Base-by-base conservation (phyloP, 148 eudicot genomes). In the Silene conica region DNA sequence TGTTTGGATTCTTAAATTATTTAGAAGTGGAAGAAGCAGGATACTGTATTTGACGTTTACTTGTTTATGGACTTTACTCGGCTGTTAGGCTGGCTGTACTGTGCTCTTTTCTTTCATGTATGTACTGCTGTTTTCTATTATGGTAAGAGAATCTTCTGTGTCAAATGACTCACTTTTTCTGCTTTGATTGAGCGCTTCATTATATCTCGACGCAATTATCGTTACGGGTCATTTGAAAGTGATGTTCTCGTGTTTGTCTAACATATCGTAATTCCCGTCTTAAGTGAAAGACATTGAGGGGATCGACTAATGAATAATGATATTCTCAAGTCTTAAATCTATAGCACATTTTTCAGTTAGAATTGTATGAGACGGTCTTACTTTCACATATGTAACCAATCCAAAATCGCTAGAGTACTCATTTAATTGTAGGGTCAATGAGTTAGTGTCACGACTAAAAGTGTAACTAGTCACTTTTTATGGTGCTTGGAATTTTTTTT, bases 121-220 rank as follows among this genome's bases (percentile, higher is more conserved):
- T 48, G 14, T 48, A 28, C 72, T 69, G 58, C 52, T 69, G 58
- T 69, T 69, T 69, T 69, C 72, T 69, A 23, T 22, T 69, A 54
- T 69, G 55, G 41, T 13, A 14, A 22, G 60, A 69, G 72, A 69
- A 69, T 69, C 59, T 69, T 69, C 60, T 50, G 13, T 23, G 14
- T 7, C 18, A 52, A 69, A 23, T 46, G 9, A 26, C 16, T 15
- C 16, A 50, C 55, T 50, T 50, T 50, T 50, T 50, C 55, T 50
- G 16, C 15, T 50, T 15, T 15, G 55, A 50, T 38, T 38, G 8
- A 38, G 43, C 1, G 8, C 8, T 38, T 38, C 8, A 38, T 38
- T 38, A 2, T 6, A 38, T 38, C 43, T 7, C 43, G 43, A 38
- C 43, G 43, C 43, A 38, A 38, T 38, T 38, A 38, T 38, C 43